Percentiles rank a stretch among this genome's conserved stretches.
Conservation (phyloP, 352 stramenopile species). For the Hyaloperonospora brassicae region DNA sequence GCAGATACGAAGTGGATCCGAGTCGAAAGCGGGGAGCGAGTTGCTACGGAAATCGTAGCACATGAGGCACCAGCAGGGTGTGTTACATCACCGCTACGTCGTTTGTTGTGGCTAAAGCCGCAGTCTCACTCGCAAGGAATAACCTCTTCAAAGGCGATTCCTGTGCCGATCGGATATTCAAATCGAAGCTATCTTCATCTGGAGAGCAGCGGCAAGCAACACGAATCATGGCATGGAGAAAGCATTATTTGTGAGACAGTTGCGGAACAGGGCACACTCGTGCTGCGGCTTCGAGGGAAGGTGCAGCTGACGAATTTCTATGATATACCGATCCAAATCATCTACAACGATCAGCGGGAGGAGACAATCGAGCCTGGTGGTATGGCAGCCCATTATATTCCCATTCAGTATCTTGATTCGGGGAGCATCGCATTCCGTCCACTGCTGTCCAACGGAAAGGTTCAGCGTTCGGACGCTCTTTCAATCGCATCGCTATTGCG, state of each 20-base stretch:
- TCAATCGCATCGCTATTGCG: constrained; percentile 55
- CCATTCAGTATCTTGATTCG: constrained; percentile 68
- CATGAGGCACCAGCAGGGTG: constrained; percentile 78
- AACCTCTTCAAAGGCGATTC: constrained; percentile 58
- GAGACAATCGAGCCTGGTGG: constrained; percentile 46
- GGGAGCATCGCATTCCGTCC: constrained; percentile 68
- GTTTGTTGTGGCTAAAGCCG: constrained; percentile 70
- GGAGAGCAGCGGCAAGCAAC: constrained; percentile 50
- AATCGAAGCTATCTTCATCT: constrained; percentile 81
- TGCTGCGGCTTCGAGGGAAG: constrained; percentile 69
- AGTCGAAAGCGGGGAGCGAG: constrained; percentile 50
- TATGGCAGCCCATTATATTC: constrained; percentile 56
- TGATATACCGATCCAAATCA: constrained; percentile 56
- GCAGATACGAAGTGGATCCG: constrained; percentile 59
- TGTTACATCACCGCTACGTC: constrained; percentile 63
- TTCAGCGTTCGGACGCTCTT: constrained; percentile 49
- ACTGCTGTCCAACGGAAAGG: constrained; percentile 44
- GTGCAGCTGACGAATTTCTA: constrained; percentile 75
- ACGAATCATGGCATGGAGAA: constrained; percentile 64
- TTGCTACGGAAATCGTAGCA: constrained; percentile 71
- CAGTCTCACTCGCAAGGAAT: constrained; percentile 37
- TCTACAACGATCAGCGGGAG: constrained; percentile 60
- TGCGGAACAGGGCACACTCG: constrained; percentile 74
- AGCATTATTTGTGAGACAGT: constrained; percentile 83
- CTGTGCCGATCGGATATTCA: constrained; percentile 81